Evolutionary conservation across 2,329 filamentous ascomycete genomes (phyloP), one percentile per base, ranked within the genome.

Genomic region (Monosporascus ibericus): DNA sequence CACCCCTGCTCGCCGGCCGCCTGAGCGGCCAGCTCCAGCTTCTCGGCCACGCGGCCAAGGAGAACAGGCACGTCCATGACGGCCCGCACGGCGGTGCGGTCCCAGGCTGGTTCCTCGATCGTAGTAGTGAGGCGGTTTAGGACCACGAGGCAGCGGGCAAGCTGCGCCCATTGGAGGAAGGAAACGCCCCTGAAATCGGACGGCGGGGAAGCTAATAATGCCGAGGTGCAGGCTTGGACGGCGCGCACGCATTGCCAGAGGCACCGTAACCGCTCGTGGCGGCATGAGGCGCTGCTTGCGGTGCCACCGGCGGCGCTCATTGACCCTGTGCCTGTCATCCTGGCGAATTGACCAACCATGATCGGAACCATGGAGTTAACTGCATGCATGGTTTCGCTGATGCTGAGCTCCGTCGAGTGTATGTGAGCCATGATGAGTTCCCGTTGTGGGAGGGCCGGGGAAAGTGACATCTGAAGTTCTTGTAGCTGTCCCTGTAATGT

Each of bases 151-250:
- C 58, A 66, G 6, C 63, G 63, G 25, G 69, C 61, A 47, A 73
- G 63, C 46, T 73, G 68, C 0, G 66, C 65, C 69, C 68, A 72
- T 44, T 69, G 68, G 37, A 66, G 61, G 49, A 72, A 71, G 0
- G 69, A 63, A 3, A 68, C 57, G 3, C 66, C 67, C 18, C 64
- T 44, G 7, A 67, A 56, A 3, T 59, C 56, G 2, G 60, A 53
- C 36, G 53, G 58, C 0, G 65, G 58, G 14, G 69, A 56, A 6
- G 30, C 46, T 51, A 65, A 61, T 54, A 72, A 70, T 25, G 49
- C 54, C 18, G 67, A 60, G 9, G 70, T 50, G 65, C 67, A 72
- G 3, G 58, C 58, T 39, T 68, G 68, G 53, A 70, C 63, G 39
- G 60, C 65, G 39, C 65, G 60, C 1, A 71, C 63, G 0, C 65